Evolutionary conservation across 225 moss, liverwort and hornwort species (phyloP), one percentile per base, ranked within the genome.

Genomic region (Neckera pumila): DNA sequence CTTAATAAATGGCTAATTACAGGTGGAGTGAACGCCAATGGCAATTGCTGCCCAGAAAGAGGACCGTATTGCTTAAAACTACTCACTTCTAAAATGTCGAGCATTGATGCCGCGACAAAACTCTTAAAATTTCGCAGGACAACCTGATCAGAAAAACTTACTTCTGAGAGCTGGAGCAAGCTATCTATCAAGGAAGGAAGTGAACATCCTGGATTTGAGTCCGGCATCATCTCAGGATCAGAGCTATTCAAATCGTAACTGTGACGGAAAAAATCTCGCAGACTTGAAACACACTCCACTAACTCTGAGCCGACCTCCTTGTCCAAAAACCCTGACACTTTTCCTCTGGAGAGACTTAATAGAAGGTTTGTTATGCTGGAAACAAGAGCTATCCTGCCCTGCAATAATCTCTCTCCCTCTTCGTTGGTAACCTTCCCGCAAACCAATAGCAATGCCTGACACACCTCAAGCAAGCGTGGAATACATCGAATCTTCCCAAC

Each of bases 1-100:
- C 95, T 92, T 85, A 99, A 89, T 69, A 97, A 86, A 88, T 97
- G 93, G 89, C 97, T 96, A 88, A 99, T 93, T 88, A 99, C 93
- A 89, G 95, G 95, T 69, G 99, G 96, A 78, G 93, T 90, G 81
- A 95, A 97, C 38, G 95, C 96, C 93, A 99, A 92, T 87, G 97
- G 92, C 53, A 96, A 86, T 74, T 93, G 95, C 88, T 96, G 98
- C 66, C 92, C 95, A 76, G 91, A 89, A 83, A 93, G 88, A 57
- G 95, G 87, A 56, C 94, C 96, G 58, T 95, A 92, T 89, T 96
- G 95, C 91, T 94, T 96, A 84, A 89, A 91, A 84, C 89, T 99
- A 72, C 90, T 91, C 75, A 92, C 94, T 88, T 91, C 92, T 90
- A 97, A 81, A 88, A 93, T 93, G 83, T 97, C 95, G 40, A 99